These are phyloP conservation scores for Biancaea sappan DNA, from an alignment of 306 rosid species.

Conservation along the genomic window DNA sequence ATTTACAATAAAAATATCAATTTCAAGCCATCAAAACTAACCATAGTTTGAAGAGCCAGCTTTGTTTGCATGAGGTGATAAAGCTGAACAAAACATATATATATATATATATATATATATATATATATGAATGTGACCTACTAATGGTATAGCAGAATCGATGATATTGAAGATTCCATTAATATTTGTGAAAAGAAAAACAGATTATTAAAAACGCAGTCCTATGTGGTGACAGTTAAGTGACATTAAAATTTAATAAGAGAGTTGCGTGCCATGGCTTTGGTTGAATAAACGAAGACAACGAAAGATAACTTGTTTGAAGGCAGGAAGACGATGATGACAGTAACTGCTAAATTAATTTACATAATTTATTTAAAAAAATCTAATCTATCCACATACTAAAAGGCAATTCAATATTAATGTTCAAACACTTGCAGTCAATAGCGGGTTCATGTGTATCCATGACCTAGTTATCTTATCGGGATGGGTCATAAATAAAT, in stretches of 20 bases:
- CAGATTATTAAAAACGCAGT: conserved; percentile 10
- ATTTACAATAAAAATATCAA: too few relatives aligned
- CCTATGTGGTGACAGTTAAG: not conserved
- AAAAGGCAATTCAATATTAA: not conserved
- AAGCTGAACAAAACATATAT: too few relatives aligned
- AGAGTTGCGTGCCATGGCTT: conserved; percentile 8
- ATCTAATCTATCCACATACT: not conserved
- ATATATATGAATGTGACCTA: not conserved
- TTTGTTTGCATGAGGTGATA: too few relatives aligned
- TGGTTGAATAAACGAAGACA: conserved; percentile 16
- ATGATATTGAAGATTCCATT: not conserved
- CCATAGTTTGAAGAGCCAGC: too few relatives aligned
- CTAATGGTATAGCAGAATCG: not conserved
- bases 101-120: too few relatives aligned
- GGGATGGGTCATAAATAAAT: not conserved
- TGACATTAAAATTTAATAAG: not conserved
- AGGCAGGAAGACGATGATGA: not conserved
- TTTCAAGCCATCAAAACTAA: too few relatives aligned
- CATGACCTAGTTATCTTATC: not conserved
- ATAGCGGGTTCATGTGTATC: not conserved
- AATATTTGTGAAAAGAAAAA: too few relatives aligned
- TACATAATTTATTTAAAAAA: not conserved
- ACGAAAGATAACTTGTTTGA: not conserved
- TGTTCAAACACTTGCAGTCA: not conserved
- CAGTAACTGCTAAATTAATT: not conserved